These are phyloP conservation scores for Novymonas esmeraldas DNA, from an alignment of 208 protist species.

Conservation along the genomic window DNA sequence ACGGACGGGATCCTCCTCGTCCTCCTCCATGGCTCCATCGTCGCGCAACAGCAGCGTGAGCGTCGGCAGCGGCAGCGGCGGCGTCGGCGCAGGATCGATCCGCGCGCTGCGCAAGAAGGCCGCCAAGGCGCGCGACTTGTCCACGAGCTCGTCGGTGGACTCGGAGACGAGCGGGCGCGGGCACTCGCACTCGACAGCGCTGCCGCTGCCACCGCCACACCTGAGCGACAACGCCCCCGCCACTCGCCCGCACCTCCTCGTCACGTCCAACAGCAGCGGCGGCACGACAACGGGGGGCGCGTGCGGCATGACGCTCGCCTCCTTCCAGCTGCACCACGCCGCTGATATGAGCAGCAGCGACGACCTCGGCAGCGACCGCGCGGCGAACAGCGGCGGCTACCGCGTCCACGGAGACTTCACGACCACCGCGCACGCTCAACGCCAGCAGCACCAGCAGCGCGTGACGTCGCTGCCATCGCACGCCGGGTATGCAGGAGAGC, in stretches of 20 bases:
- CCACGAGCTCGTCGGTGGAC: slow-evolving; percentile 23
- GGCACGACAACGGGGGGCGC: neutral
- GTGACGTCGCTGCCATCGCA: neutral
- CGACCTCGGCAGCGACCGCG: slow-evolving; percentile 23
- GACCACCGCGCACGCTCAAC: neutral
- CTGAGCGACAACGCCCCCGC: neutral
- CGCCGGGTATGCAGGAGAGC: neutral
- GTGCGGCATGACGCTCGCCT: slow-evolving; percentile 14
- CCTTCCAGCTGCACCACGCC: slow-evolving; percentile 7
- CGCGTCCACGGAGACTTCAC: neutral
- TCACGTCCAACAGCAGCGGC: slow-evolving; percentile 1
- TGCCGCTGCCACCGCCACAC: neutral
- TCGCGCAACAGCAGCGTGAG: slow-evolving; percentile 28
- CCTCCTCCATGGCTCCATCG: slow-evolving; percentile 11
- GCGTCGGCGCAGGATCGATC: slow-evolving; percentile 21
- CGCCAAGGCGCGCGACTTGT: slow-evolving; percentile 24
- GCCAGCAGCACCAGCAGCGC: slow-evolving; percentile 1
- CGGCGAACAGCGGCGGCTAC: slow-evolving; percentile 9
- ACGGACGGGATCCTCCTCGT: slow-evolving; percentile 19
- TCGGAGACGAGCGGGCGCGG: slow-evolving; percentile 4
- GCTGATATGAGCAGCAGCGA: slow-evolving; percentile 21
- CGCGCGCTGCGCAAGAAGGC: slow-evolving; percentile 25
- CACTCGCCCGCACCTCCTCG: neutral
- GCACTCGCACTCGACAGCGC: neutral
- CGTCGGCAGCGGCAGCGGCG: neutral